Percentiles rank a stretch among this genome's conserved stretches.
Conservation (phyloP, 371 early-diverging fungal species). For the Rhizopus stolonifer region DNA sequence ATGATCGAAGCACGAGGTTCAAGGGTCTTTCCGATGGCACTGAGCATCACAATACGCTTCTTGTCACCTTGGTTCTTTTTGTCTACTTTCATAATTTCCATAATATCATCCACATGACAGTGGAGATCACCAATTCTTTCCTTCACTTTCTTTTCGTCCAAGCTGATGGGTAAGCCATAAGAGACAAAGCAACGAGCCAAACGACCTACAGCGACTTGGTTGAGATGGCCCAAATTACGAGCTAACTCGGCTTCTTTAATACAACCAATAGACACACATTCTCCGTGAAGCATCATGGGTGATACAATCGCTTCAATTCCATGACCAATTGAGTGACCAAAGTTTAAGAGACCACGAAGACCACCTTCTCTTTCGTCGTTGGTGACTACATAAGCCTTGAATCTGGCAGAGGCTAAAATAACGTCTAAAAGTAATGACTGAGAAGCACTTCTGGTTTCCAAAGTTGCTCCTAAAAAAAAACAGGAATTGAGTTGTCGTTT, state of each 20-base stretch:
- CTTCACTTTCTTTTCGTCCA: conserved; percentile 77
- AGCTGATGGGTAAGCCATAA: conserved; percentile 85
- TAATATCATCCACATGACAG: conserved; percentile 76
- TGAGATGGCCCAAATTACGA: conserved; percentile 82
- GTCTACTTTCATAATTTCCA: conserved; percentile 92
- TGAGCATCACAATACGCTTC: conserved; percentile 91
- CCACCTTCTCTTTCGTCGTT: conserved; percentile 95
- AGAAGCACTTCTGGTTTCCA: conserved; percentile 62
- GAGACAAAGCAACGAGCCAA: conserved; percentile 82
- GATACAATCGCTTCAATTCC: conserved; percentile 93
- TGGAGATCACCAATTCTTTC: conserved; percentile 64
- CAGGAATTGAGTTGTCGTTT: no score
- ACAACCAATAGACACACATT: conserved; percentile 95
- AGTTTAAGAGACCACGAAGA: conserved; percentile 93
- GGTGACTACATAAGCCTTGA: conserved; percentile 95
- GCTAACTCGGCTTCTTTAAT: conserved; percentile 94
- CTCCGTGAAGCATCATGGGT: conserved; percentile 93
- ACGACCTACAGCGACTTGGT: conserved; percentile 89
- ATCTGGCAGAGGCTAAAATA: conserved; percentile 83
- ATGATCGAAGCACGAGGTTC: conserved; percentile 84
- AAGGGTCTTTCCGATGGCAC: conserved; percentile 80
- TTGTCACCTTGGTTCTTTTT: conserved; percentile 94
- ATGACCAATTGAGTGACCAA: conserved; percentile 97
- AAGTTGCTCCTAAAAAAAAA: conserved; percentile 48
- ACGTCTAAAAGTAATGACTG: conserved; percentile 77